Conservation (phyloP, 1,284 basidiomycete species). For the Ceratobasidium sp. region DNA sequence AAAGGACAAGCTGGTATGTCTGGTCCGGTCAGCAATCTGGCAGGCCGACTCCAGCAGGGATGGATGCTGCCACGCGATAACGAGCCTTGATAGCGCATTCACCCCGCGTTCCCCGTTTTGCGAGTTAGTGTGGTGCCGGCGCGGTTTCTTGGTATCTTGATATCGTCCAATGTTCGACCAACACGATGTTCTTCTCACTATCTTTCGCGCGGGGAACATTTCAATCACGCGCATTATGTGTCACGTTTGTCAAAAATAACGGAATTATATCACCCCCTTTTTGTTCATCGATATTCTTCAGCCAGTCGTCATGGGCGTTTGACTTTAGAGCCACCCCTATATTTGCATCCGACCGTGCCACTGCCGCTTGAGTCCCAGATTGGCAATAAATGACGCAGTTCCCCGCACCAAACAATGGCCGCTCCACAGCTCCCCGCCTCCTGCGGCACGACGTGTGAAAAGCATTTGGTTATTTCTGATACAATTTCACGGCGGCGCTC, state of each 20-base stretch:
- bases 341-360: conserved; percentile 21
- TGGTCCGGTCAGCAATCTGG: conserved; percentile 90
- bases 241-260: neutral
- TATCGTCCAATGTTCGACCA: conserved; percentile 18
- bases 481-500: neutral
- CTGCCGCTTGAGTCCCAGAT: conserved; percentile 31
- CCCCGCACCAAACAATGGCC: conserved; percentile 24
- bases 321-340: neutral
- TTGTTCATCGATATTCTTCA: conserved; percentile 21
- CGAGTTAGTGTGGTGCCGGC: neutral
- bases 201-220: neutral
- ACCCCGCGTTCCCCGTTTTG: neutral
- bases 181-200: conserved; percentile 14
- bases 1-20: conserved; percentile 87
- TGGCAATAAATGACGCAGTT: conserved; percentile 36
- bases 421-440: conserved; percentile 1
- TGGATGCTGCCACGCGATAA: conserved; percentile 80
- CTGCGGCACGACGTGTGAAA: conserved; percentile 7
- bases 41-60: conserved; percentile 78
- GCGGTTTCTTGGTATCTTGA: neutral
- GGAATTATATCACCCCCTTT: conserved; percentile 7
- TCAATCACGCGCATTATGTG: neutral
- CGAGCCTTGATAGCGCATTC: conserved; percentile 14
- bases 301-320: conserved; percentile 1
- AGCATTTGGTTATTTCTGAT: neutral